Percentiles rank a stretch among this genome's conserved stretches.
Conservation (phyloP, 148 eudicot species). For the Chenopodium berlandieri region DNA sequence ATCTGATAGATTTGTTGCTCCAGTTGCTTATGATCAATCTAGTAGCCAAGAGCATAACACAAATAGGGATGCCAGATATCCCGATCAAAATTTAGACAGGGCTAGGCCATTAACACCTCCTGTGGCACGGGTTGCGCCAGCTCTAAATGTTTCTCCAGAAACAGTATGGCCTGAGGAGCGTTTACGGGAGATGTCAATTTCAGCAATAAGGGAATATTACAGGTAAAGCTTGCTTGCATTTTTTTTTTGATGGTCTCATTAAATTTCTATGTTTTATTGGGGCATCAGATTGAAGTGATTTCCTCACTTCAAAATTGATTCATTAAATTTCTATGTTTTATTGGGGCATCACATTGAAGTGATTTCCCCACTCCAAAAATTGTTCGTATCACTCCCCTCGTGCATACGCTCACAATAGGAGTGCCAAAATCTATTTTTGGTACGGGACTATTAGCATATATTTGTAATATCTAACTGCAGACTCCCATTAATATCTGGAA, state of each 20-base stretch:
- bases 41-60: conserved; percentile 46
- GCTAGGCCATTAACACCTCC: conserved; percentile 43
- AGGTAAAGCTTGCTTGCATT: conserved; percentile 40
- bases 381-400: neutral
- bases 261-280: no score
- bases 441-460: neutral
- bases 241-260: no score
- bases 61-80: conserved; percentile 46
- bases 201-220: conserved; percentile 83
- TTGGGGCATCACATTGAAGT: no score
- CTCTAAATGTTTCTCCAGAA: conserved; percentile 41
- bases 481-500: neutral
- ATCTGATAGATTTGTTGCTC: conserved; percentile 43
- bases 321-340: no score
- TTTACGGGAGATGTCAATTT: conserved; percentile 55
- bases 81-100: conserved; percentile 46
- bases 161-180: conserved; percentile 57
- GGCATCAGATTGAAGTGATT: neutral
- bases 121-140: conserved; percentile 27
- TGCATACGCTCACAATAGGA: neutral
- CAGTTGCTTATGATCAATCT: conserved; percentile 43
- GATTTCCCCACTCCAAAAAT: neutral
- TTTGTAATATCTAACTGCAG: neutral
- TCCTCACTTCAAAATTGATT: no score
- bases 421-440: neutral